Evolutionary conservation across 2,329 filamentous ascomycete genomes (phyloP), one percentile per base, ranked within the genome.

Genomic region (Magnaporthiopsis poae): DNA sequence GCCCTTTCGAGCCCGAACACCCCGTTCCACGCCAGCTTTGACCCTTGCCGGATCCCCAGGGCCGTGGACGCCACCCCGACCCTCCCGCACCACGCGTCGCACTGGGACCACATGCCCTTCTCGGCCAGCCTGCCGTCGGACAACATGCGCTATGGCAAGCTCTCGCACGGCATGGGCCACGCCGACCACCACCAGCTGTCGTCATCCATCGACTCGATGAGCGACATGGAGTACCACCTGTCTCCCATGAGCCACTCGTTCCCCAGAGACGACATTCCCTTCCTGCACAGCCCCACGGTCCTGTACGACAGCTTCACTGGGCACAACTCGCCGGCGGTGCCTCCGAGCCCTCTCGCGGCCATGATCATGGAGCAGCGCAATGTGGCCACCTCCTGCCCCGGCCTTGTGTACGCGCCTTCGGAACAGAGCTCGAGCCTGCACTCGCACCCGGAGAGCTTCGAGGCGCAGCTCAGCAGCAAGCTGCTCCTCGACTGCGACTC

Each of bases 191-290:
- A 46, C 68, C 39, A 46, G 39, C 77, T 86, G 36, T 83, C 83
- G 0, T 80, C 82, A 0, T 84, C 84, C 0, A 78, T 86, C 66
- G 85, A 87, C 69, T 83, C 85, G 2, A 79, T 88, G 66, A 87
- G 84, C 72, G 86, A 88, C 33, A 81, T 84, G 67, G 85, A 88
- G 71, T 88, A 88, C 76, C 69, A 88, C 75, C 69, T 86, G 78
- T 81, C 81, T 68, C 76, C 84, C 11, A 79, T 88, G 69, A 82
- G 80, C 73, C 85, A 86, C 65, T 78, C 81, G 1, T 83, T 81
- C 69, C 77, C 77, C 1, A 73, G 83, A 69, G 85, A 88, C 35
- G 85, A 88, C 27, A 76, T 85, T 31, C 78, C 81, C 2, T 86
- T 82, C 71, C 77, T 85, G 67, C 80, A 83, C 71, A 86, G 82